Base-by-base conservation (phyloP, 352 stramenopile genomes). In the Pythium sukuiense region DNA sequence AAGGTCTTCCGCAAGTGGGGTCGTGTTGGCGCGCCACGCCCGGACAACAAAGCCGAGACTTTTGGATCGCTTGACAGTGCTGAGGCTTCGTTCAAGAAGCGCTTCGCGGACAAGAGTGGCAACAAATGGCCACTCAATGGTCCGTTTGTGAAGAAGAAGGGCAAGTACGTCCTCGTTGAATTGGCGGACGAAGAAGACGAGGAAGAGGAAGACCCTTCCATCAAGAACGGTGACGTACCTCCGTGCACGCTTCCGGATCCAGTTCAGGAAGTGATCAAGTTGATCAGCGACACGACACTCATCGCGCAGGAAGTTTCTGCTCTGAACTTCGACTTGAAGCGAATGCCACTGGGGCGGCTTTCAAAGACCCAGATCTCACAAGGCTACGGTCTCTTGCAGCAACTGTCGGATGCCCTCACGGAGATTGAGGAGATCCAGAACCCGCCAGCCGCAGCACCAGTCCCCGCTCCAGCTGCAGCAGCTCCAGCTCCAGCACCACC, bases 1-100 rank as follows among this genome's bases (percentile, higher is more conserved):
- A 79, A 73, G 55, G 75, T 87, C 9, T 91, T 87, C 62, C 81
- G 80, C 55, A 88, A 87, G 59, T 91, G 83, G 83, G 83, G 83
- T 43, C 80, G 83, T 30, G 80, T 91, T 2, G 83, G 83, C 37
- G 80, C 80, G 9, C 79, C 79, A 50, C 85, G 67, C 7, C 83
- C 83, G 3, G 55, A 69, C 49, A 32, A 9, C 3, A n/a, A n/a
- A 2, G 12, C 59, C 0, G 60, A 73, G 18, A 5, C 11, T 24
- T 73, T 50, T 24, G 29, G 37, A 24, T 85, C 77, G 27, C 58
- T 89, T 16, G 81, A 85, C 37, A 79, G 78, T 20, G 81, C 81
- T 1, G 71, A 77, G 46, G 64, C 67, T 20, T 76, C 74, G 2
- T 89, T 92, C 54, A 65, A 74, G 20, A 81, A 83, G 58, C 82